These are phyloP conservation scores for Botrytis aclada DNA, from an alignment of 2,329 filamentous ascomycete species.

Conservation along the genomic window DNA sequence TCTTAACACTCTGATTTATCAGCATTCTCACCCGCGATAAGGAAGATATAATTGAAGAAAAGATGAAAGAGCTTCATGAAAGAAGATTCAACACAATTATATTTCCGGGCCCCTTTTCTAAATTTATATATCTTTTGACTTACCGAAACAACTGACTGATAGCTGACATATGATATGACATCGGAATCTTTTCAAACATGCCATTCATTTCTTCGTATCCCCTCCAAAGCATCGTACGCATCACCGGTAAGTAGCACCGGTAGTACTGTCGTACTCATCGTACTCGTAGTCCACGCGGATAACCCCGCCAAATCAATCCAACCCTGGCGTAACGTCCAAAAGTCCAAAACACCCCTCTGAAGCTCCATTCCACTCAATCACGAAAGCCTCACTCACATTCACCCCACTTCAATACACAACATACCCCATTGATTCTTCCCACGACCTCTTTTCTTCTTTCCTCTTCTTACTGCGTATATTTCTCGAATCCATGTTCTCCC, in stretches of 20 bases:
- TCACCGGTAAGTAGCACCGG: too few relatives aligned
- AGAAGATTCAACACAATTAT: neutral
- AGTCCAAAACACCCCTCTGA: neutral
- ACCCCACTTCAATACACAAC: conserved; percentile 1
- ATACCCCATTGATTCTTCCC: neutral
- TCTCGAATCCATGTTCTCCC: conserved; percentile 63
- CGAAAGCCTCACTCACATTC: neutral
- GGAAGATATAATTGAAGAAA: neutral
- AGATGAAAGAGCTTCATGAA: neutral
- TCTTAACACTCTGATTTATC: neutral
- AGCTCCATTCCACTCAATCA: neutral
- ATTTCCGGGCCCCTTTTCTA: neutral
- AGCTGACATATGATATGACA: neutral
- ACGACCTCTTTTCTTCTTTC: neutral
- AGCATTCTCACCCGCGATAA: neutral
- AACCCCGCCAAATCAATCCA: neutral
- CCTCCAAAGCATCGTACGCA: neutral
- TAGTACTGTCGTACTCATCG: neutral
- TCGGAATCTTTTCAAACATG: neutral
- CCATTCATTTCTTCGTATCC: neutral
- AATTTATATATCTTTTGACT: neutral
- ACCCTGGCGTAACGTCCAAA: neutral
- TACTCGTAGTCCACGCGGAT: neutral
- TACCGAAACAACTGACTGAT: neutral
- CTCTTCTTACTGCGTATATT: neutral